phyloP scores from a whole-genome alignment of 225 moss, liverwort and hornwort species.

The Rhytidiadelphus loreus region DNA sequence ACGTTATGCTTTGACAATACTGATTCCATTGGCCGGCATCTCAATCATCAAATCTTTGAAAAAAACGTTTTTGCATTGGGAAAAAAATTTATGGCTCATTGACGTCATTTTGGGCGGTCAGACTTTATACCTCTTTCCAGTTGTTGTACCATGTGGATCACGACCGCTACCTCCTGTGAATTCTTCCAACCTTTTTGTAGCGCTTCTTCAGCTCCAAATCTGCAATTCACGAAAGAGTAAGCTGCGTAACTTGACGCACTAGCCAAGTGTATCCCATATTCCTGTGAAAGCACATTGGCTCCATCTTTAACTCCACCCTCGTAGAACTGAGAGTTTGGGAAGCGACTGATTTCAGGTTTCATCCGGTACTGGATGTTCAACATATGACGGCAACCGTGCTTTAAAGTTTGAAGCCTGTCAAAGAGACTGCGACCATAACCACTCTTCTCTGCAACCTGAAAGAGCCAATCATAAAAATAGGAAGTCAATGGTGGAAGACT shows the following conservation, averaged over 20 bases:
- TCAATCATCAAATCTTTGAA: neutral
- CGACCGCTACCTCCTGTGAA: neutral
- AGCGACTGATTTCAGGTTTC: constrained; percentile 4
- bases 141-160: neutral
- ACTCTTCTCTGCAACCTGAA: constrained; percentile 2
- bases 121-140: neutral
- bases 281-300: neutral
- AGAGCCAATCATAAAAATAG: neutral
- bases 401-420: constrained; percentile 13
- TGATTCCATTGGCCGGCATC: neutral
- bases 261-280: neutral
- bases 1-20: neutral
- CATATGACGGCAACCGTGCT: constrained; percentile 10
- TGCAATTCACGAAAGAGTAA: constrained; percentile 3
- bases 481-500: neutral
- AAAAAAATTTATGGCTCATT: neutral
- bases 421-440: constrained; percentile 24
- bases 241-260: neutral
- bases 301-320: neutral
- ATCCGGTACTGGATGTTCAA: constrained; percentile 22
- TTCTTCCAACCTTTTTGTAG: neutral
- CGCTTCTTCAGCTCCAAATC: neutral
- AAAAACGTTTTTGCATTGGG: neutral
- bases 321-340: constrained; percentile 12
- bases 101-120: neutral